Evolutionary conservation across 805 yeast species (phyloP).

Genomic region (Saccharomycopsis oosterbeekiorum): DNA sequence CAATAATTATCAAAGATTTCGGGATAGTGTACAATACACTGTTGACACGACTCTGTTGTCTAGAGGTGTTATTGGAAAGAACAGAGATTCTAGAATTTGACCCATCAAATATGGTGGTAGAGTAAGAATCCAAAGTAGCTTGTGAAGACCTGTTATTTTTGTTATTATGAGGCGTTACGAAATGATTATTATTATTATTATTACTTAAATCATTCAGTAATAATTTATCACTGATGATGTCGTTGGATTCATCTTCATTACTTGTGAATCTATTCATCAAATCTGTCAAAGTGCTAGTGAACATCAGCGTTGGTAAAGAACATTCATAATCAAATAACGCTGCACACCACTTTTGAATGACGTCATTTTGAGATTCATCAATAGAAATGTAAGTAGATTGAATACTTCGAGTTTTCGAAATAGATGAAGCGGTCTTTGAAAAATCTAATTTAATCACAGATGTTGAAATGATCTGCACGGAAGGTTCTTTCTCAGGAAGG

Average conservation of each 20-base stretch:
- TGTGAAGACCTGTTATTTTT: neutral
- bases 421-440: neutral
- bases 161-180: neutral
- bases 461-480: constrained; percentile 14
- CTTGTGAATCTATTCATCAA: neutral
- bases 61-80: neutral
- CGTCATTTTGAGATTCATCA: constrained; percentile 12
- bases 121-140: neutral
- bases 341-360: constrained; percentile 19
- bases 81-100: neutral
- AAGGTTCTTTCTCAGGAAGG: constrained; percentile 6
- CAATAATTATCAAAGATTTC: constrained; percentile 2
- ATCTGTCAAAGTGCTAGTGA: constrained; percentile 14
- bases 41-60: neutral
- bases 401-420: constrained; percentile 5
- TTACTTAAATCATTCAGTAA: neutral
- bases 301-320: constrained; percentile 11
- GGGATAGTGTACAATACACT: constrained; percentile 4
- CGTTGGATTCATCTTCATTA: neutral
- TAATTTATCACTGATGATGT: neutral
- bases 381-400: constrained; percentile 8
- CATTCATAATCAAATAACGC: constrained; percentile 18
- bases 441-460: constrained; percentile 15
- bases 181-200: neutral
- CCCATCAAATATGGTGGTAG: neutral